These are phyloP conservation scores for Cladorrhinum sp. DNA, from an alignment of 2,329 filamentous ascomycete genomes.

Conservation along the genomic window DNA sequence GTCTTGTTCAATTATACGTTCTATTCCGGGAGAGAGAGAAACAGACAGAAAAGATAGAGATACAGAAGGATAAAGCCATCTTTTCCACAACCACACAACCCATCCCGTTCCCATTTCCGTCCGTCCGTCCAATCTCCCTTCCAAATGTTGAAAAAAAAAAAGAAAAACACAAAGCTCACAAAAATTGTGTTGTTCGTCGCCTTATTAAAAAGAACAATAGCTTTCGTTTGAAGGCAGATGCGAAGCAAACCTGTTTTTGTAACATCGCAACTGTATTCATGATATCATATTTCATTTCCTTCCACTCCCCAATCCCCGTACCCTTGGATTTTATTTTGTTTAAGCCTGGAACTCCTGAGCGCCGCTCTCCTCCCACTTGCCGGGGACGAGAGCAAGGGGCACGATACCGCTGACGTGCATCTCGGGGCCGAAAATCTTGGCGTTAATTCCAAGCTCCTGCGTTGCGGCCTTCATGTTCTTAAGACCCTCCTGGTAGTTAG, in stretches of 20 bases:
- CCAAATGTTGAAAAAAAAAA: not conserved
- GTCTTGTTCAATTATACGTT: not conserved
- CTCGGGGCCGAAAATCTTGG: slow-evolving; percentile 66
- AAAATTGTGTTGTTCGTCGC: not conserved
- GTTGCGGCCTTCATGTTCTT: slow-evolving; percentile 99
- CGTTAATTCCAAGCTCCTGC: slow-evolving; percentile 79
- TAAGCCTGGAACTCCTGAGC: slow-evolving; percentile 60
- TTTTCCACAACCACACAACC: not conserved
- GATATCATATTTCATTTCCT: slow-evolving; percentile 1
- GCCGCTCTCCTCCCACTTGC: slow-evolving; percentile 60
- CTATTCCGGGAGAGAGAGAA: not conserved
- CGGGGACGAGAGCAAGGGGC: slow-evolving; percentile 75
- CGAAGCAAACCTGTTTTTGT: not conserved
- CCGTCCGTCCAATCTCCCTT: not conserved
- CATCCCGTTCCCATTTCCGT: not conserved
- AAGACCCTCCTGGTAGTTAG: slow-evolving; percentile 99
- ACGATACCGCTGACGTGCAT: slow-evolving; percentile 99
- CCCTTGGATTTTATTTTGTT: slow-evolving; percentile 16
- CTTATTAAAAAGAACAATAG: not conserved
- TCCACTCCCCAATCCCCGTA: not conserved
- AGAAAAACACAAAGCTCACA: not conserved
- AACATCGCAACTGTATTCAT: slow-evolving; percentile 6
- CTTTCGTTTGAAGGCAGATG: not conserved
- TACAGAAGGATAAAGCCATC: not conserved
- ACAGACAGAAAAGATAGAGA: not conserved